Base-by-base conservation (phyloP, 2,329 filamentous ascomycete species). In the Fusarium metavorans region DNA sequence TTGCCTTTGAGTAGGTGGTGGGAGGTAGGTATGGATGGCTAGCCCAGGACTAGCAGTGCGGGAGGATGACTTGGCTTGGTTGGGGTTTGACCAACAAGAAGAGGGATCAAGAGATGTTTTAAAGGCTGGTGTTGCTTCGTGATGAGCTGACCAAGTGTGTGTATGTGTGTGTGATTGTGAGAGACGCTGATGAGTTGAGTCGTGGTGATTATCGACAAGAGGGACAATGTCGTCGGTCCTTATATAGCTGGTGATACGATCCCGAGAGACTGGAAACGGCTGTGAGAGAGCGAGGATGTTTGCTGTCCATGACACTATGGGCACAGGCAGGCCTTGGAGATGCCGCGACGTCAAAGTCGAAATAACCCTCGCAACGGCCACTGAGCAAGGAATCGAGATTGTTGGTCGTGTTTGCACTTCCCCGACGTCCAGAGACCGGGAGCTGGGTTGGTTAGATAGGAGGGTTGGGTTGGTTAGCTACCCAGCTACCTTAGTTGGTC, bases 241-340 rank as follows among this genome's bases (percentile, higher is more conserved):
- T 80, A 80, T 80, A 80, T 80, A 80, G 70, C 69, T 68, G 75
- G 74, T 75, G 75, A 78, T 58, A 77, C 75, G 68, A 72, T 67
- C 70, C 78, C 76, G 73, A 77, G 76, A 66, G 64, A 70, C 66
- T 74, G 77, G 77, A 62, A 68, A 69, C 66, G 62, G 73, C 61
- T 71, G 41, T 71, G 70, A 70, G 34, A 71, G 75, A 76, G 58
- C 71, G 66, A 79, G 77, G 71, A 73, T 73, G 77, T 79, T 76
- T 78, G 67, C 68, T 73, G 70, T 78, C 76, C 76, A 78, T 78
- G 71, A 66, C 75, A 76, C 70, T 78, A 70, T 76, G 77, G 75
- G 69, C 70, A 72, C 76, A 78, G 65, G 27, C 48, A 63, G 77
- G 68, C 69, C 70, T 78, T 68, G 70, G 66, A 69, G 69, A 79